Evolutionary conservation across 306 rosid species (phyloP), one percentile per base, ranked within the genome.

Genomic region (Acacia crassicarpa): DNA sequence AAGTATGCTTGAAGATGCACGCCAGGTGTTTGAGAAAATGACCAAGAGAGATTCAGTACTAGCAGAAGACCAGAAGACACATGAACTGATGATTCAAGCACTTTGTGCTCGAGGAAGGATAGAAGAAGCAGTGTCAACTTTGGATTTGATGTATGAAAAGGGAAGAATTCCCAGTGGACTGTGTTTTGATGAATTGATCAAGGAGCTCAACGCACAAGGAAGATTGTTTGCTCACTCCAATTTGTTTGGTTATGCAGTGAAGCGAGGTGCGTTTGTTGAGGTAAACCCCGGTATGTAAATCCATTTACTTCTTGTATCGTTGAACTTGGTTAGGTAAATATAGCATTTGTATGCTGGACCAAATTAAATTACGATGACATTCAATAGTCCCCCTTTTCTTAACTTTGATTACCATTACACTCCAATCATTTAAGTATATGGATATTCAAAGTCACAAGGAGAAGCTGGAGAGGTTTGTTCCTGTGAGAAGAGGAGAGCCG

Each of bases 1-100:
- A 2, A 82, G 81, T 20, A 48, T 91, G 62, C 56, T 93, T 44
- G 81, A 82, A 70, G 87, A 87, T 62, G 93, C 91, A 66, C 30
- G 69, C 43, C 77, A 83, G 15, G 67, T 91, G 89, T 94, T 91
- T 76, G 92, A 83, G 89, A 85, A 86, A 87, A 86, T 90, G 97
- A 84, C 81, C 35, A 67, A 44, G 32, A 81, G 81, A 54, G 80
- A 27, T 74, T 80, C 35, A 14, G 80, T 69, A 49, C 67, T 90
- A 51, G 61, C 89, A 46, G 58, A 89, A 23, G 89, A 93, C 10
- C 83, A 68, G 19, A 77, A 82, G 76, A 88, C 97, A 38, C 61
- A 77, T 7, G 92, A 84, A 76, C 73, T 90, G 65, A 80, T 93
- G 85, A 81, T 95, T 83, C 81, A 74, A 76, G 87, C 89, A 0